phyloP scores from a whole-genome alignment of 768 basidiomycete species.

The Leucocoprinus leucothites region DNA sequence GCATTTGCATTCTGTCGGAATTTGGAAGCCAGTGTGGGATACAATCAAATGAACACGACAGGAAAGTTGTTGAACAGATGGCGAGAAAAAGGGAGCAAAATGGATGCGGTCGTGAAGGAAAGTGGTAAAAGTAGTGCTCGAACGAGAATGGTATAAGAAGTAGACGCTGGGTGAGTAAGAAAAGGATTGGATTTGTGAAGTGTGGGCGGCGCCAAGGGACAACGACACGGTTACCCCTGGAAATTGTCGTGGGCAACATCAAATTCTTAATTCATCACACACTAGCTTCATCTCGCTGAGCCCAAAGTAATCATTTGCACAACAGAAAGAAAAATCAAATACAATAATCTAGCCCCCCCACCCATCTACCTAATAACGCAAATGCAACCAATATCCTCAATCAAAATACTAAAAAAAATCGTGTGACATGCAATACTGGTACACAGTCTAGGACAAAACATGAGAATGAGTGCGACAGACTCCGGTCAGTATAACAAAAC shows the following conservation, averaged over 20 bases:
- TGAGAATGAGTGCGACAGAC: conserved; percentile 17
- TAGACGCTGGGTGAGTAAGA: conserved; percentile 4
- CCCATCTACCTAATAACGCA: conserved; percentile 3
- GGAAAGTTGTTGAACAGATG: neutral
- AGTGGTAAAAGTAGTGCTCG: neutral
- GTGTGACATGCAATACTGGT: conserved; percentile 21
- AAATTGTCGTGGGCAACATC: conserved; percentile 11
- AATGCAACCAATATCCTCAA: conserved; percentile 3
- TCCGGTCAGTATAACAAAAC: conserved; percentile 13
- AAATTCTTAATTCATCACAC: conserved; percentile 1
- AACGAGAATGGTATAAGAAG: conserved; percentile 1
- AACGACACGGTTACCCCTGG: neutral
- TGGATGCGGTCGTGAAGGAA: neutral
- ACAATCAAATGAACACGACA: neutral
- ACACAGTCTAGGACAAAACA: conserved; percentile 30
- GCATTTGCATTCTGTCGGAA: conserved; percentile 49
- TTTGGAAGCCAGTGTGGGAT: conserved; percentile 62
- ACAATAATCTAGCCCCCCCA: conserved; percentile 1
- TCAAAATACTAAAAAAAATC: neutral
- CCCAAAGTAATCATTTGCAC: too few species aligned
- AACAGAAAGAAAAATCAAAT: neutral
- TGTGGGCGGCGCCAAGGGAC: neutral
- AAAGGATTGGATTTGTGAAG: neutral
- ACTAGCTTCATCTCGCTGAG: neutral
- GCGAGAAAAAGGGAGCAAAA: neutral